Base-by-base conservation (phyloP, 228 moss, liverwort and hornwort genomes). In the Sphagnum magellanicum region DNA sequence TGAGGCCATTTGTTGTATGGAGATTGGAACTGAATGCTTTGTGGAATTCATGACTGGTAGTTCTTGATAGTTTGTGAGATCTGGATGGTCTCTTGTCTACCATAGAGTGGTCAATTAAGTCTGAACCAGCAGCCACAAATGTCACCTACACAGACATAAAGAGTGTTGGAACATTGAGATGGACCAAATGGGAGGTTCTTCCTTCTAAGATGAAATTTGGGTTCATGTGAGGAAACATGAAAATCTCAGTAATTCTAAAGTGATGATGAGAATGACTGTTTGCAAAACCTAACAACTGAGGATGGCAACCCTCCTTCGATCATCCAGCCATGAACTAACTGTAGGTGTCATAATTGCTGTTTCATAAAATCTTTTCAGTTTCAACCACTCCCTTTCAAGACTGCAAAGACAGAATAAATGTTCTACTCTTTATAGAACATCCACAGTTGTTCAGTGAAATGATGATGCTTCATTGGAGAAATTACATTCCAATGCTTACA, bases 1-100 rank as follows among this genome's bases (percentile, higher is more conserved):
- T 32, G 32, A 32, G 32, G 32, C 32, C 32, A 32, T 32, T 32
- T 2, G 32, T 32, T 32, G 32, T 3, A 32, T 32, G 32, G 32
- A 32, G 32, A 32, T 32, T 32, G 32, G 32, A 32, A 32, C 32
- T 32, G 15, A 69, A 6, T 63, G 71, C 77, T 66, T 82, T 77
- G 64, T 71, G 79, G 48, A 72, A 77, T 60, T 81, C 82, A 64
- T 81, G 79, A 68, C 52, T 82, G 72, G 69, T 86, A 68, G 82
- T 66, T 75, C 69, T 77, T 32, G 79, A 73, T 55, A 79, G 67
- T 58, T 67, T 86, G 50, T 73, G 75, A 67, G 69, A 68, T 48
- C 61, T 71, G 11, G 66, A 71, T 13, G 75, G 71, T 62, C 64
- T 75, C 63, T 64, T 73, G 50, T 53, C 16, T 57, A 64, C 53